phyloP scores from a whole-genome alignment of 2,329 filamentous ascomycete genomes.

The Albophoma yamanashiensis region DNA sequence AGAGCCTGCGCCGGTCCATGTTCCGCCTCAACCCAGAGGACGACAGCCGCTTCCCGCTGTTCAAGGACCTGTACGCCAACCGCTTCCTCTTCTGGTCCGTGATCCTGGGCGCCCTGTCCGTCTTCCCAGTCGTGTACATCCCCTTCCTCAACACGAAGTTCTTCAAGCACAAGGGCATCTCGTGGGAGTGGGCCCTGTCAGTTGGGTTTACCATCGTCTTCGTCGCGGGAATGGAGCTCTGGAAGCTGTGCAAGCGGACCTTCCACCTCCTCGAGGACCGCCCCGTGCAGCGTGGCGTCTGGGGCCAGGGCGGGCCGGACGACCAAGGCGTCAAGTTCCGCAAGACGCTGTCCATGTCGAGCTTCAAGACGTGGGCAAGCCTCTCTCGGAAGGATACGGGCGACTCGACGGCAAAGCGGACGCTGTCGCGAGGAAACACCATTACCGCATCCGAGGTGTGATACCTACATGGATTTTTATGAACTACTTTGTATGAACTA shows the following conservation, averaged over 20 bases:
- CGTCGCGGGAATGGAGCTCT: conserved; percentile 56
- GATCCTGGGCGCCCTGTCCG: conserved; percentile 46
- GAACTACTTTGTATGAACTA: not conserved
- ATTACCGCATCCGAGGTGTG: not conserved
- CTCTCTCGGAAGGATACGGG: conserved; percentile 30
- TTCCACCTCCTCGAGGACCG: conserved; percentile 41
- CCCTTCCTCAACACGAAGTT: conserved; percentile 58
- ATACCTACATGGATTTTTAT: not conserved
- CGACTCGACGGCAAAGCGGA: conserved; percentile 20
- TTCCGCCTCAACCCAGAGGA: conserved; percentile 53
- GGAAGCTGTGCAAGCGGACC: conserved; percentile 58
- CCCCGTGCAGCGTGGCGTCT: conserved; percentile 36
- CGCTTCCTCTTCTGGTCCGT: conserved; percentile 61
- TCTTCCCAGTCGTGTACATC: conserved; percentile 62
- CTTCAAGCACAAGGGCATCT: conserved; percentile 62
- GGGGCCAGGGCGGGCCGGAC: conserved; percentile 41
- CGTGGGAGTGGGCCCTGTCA: conserved; percentile 66
- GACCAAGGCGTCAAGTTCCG: conserved; percentile 32
- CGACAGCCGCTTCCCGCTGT: conserved; percentile 39
- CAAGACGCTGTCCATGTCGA: conserved; percentile 40
- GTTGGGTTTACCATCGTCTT: conserved; percentile 54
- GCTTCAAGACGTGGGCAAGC: conserved; percentile 36
- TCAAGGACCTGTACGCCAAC: conserved; percentile 58
- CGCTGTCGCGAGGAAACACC: conserved; percentile 9
- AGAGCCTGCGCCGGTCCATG: conserved; percentile 60